Percentiles rank a stretch among this genome's conserved stretches.
These are phyloP conservation scores for Salisapilia sapeloensis DNA, from an alignment of 352 stramenopile genomes.

Conservation along the genomic window DNA sequence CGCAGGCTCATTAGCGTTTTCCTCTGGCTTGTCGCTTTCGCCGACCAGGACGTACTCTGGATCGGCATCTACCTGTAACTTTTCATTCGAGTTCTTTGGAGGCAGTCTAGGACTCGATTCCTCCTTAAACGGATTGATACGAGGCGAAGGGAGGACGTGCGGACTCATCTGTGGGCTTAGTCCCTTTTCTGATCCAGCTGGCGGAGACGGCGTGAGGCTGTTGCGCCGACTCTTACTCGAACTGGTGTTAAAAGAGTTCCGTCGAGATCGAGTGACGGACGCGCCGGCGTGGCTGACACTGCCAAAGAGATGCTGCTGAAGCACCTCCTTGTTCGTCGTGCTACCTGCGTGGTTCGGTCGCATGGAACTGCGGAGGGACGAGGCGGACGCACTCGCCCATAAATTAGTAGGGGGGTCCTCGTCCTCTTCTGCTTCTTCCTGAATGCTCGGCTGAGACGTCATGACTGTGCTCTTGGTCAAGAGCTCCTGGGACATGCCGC, in stretches of 20 bases:
- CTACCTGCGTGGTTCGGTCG: too few relatives aligned
- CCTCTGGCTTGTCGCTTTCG: conserved; percentile 9
- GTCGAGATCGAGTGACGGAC: conserved; percentile 19
- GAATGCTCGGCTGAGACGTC: too few relatives aligned
- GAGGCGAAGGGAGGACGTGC: conserved; percentile 26
- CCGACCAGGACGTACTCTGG: conserved; percentile 54
- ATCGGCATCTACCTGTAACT: conserved; percentile 25
- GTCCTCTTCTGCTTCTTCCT: conserved; percentile 32
- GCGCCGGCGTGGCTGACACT: background rate
- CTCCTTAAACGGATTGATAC: conserved; percentile 64
- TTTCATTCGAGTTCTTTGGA: background rate
- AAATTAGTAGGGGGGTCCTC: too few relatives aligned
- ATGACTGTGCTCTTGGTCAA: too few relatives aligned
- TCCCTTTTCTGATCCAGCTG: too few relatives aligned
- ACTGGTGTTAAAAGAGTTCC: conserved; percentile 13
- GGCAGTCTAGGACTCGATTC: conserved; percentile 8
- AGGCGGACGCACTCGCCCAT: too few relatives aligned
- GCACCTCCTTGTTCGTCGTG: conserved; percentile 3
- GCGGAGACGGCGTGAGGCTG: too few relatives aligned
- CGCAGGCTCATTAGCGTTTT: too few relatives aligned
- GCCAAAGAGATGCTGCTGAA: conserved; percentile 1
- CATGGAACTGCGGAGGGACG: too few relatives aligned
- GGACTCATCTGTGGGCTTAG: conserved; percentile 57
- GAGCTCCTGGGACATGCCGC: too few relatives aligned
- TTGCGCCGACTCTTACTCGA: too few relatives aligned